These are phyloP conservation scores for Luffa aegyptiaca DNA, from an alignment of 306 rosid genomes.

Conservation along the genomic window DNA sequence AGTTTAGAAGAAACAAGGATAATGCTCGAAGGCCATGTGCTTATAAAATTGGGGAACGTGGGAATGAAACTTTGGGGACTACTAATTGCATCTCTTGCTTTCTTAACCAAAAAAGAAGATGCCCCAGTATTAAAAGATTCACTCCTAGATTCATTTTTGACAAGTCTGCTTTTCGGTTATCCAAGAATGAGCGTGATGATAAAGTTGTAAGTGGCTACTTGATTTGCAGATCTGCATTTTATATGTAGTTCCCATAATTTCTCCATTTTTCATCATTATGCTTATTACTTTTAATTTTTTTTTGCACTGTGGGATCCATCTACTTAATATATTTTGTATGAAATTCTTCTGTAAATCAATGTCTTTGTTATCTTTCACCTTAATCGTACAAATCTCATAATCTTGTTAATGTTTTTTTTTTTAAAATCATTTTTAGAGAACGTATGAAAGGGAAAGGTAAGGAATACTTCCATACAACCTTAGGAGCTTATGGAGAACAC, in stretches of 20 bases:
- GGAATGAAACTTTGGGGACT: constrained; percentile 17
- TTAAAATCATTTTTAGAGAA: neutral
- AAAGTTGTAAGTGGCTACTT: constrained; percentile 37
- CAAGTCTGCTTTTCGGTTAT: constrained; percentile 36
- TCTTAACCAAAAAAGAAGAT: constrained; percentile 26
- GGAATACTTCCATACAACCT: neutral
- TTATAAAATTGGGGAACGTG: constrained; percentile 28
- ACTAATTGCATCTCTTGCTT: constrained; percentile 43
- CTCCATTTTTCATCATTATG: neutral
- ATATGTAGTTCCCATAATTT: neutral
- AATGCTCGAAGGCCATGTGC: constrained; percentile 30
- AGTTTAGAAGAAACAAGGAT: constrained; percentile 27
- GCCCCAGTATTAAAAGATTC: constrained; percentile 19
- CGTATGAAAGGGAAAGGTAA: neutral
- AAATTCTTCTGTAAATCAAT: neutral
- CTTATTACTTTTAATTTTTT: neutral
- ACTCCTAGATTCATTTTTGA: constrained; percentile 40
- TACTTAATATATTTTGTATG: neutral
- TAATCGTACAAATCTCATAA: neutral
- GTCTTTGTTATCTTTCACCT: neutral
- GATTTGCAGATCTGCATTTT: neutral
- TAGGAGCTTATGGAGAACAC: neutral
- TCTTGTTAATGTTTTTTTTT: neutral
- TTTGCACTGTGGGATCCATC: neutral
- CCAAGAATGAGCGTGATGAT: constrained; percentile 21